Evolutionary conservation across 345 rosid species (phyloP), one percentile per base, ranked within the genome.

Genomic region (Barbarea vulgaris): DNA sequence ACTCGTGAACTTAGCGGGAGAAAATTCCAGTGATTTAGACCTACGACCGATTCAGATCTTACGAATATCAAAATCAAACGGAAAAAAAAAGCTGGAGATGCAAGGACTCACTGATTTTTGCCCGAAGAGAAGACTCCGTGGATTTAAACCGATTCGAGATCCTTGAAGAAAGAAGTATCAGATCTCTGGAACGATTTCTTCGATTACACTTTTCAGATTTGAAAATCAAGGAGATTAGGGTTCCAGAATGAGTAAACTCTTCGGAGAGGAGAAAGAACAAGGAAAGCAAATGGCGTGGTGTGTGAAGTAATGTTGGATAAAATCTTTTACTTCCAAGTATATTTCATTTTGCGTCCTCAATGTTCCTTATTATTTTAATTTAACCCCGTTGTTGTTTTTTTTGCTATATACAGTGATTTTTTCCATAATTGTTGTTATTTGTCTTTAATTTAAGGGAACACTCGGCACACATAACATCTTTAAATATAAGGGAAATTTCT

Each of bases 191-290:
- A 34, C 13, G 31, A 63, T 17, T 9, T 46, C 22, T 36, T 24
- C 15, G 44, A 69, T 41, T 70, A 15, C n/a, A n/a, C 3, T 59
- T 30, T 4, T 22, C 4, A 57, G 73, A 59, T 59, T 56, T 36
- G 63, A 60, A 60, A 24, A 54, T 13, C 31, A 9, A 28, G 18
- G 72, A 77, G 76, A 37, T 66, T 65, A 60, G 77, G 81, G 77
- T 66, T 78, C 33, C 63, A 50, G 22, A 24, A 58, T 1, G 15
- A 77, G 80, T 7, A 36, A 54, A 64, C 55, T 77, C 77, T 30
- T 31, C 12, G 1, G 39, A 41, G 63, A 50, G 64, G 64, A 72
- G 62, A 72, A 71, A 3, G 67, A 65, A 37, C 24, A 57, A 71
- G 39, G 73, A 51, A 57, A 51, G 46, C 31, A 3, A 27, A 39